Evolutionary conservation across 2,329 filamentous ascomycete species (phyloP), one percentile per base, ranked within the genome.

Genomic region (Biscogniauxia mediterranea): DNA sequence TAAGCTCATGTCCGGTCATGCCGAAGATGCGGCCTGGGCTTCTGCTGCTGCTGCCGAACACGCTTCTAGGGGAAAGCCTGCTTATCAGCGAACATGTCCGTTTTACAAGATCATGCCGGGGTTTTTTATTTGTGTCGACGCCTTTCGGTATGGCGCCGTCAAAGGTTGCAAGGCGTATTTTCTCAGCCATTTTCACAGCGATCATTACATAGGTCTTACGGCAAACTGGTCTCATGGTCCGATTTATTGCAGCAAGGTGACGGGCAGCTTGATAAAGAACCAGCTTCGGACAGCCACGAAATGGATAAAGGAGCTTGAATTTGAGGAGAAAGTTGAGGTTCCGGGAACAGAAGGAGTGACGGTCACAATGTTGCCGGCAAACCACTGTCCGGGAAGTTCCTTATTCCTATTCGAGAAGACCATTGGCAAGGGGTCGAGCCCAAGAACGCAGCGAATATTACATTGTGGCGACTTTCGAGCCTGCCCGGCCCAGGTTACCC

Each of bases 101-200:
- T 99, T 99, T 71, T 99, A 99, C 80, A 99, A 99, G 76, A 97
- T 98, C 65, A 89, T 99, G 78, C 93, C 94, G 0, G 93, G 92
- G 0, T 90, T 97, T 70, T 92, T 85, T 65, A 96, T 98, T 57
- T 96, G 92, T 61, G 95, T 99, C 0, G 95, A 99, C 75, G 95
- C 95, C 0, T 97, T 99, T 71, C 88, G 94, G 20, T 99, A 98
- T 71, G 95, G 95, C 1, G 92, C 93, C 3, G 92, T 99, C 0
- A 85, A 96, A 72, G 93, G 92, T 0, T 97, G 93, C 74, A 89
- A 91, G 58, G 95, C 94, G 1, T 99, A 99, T 73, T 99, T 99
- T 68, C 83, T 99, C 11, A 97, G 93, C 69, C 95, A 99, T 73
- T 99, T 98, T 68, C 95, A 99, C 76, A 97, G 93, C 70, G 95